Conservation (phyloP, 441 rosid genomes). For the Adansonia rubrostipa region DNA sequence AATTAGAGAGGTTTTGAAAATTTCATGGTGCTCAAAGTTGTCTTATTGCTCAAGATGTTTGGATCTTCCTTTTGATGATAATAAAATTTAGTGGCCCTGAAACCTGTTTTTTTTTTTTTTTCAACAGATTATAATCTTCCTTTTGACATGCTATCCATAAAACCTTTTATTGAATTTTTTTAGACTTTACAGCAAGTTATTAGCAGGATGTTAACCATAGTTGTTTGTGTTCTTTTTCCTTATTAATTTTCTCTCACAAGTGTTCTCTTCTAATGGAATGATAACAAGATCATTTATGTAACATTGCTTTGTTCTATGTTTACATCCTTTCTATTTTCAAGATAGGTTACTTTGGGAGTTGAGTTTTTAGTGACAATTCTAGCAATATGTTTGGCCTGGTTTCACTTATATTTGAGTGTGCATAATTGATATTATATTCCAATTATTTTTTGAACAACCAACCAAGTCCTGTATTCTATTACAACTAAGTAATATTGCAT, state of each 20-base stretch:
- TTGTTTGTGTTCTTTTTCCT: neutral
- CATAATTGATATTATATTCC: neutral
- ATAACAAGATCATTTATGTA: neutral
- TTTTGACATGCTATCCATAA: neutral
- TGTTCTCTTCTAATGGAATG: neutral
- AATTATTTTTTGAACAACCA: neutral
- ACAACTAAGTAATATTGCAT: conserved; percentile 4
- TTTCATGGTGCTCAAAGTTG: neutral
- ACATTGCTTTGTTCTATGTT: neutral
- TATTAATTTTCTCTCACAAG: neutral
- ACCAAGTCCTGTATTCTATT: neutral
- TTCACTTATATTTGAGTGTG: neutral
- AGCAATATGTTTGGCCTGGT: neutral
- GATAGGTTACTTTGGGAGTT: neutral
- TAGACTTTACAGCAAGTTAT: neutral
- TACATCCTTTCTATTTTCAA: neutral
- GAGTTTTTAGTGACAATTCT: conserved; percentile 5
- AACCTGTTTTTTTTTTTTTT: neutral
- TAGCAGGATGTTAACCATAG: neutral
- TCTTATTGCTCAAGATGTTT: neutral
- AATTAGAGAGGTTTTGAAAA: conserved; percentile 16
- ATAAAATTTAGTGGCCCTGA: conserved; percentile 4
- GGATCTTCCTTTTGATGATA: conserved; percentile 6
- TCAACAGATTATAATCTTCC: neutral
- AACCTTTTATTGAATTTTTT: neutral